Evolutionary conservation across 805 yeast genomes (phyloP), one percentile per base, ranked within the genome.

Genomic region (Dipodascus geniculatus): DNA sequence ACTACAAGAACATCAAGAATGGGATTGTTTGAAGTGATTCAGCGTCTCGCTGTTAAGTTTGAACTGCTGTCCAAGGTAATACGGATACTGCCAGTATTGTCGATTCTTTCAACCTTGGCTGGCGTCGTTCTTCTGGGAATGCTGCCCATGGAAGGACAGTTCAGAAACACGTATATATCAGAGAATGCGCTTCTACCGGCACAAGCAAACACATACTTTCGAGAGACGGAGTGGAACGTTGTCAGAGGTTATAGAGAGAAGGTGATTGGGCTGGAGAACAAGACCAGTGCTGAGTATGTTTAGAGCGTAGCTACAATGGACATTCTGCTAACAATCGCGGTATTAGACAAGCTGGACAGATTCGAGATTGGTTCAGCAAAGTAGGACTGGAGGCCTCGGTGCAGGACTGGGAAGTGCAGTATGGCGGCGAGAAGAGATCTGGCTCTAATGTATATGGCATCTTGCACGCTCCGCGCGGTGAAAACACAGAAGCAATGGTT

Each of bases 111-210:
- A 16, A 61, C 59, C 4, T 16, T 66, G 2, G 56, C 57, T 9
- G 86, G 88, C 3, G 59, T 81, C 8, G 63, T 71, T 0, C 78
- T 85, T 80, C 70, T 93, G 14, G 68, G 76, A 3, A 61, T 69
- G 22, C 71, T 89, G 51, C 96, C 98, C 0, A 57, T 81, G 60
- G 85, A 85, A 17, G 98, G 96, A 20, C 87, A 87, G 63, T 87
- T 72, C 66, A 74, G 97, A 53, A 69, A 74, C 57, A 88, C 96
- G 1, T 93, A 93, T 66, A 85, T 90, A 11, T 85, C 95, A 4
- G 99, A 93, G 65, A 93, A 93, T 68, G 99, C 99, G 31, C 73
- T 93, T 66, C 82, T 93, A 87, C 97, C 99, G 4, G 90, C 95
- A 0, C 98, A 93, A 66, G 98, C 93, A 1, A 83, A 83, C 60